Base-by-base conservation (phyloP, 2,329 filamentous ascomycete genomes). In the Exophiala spinifera region DNA sequence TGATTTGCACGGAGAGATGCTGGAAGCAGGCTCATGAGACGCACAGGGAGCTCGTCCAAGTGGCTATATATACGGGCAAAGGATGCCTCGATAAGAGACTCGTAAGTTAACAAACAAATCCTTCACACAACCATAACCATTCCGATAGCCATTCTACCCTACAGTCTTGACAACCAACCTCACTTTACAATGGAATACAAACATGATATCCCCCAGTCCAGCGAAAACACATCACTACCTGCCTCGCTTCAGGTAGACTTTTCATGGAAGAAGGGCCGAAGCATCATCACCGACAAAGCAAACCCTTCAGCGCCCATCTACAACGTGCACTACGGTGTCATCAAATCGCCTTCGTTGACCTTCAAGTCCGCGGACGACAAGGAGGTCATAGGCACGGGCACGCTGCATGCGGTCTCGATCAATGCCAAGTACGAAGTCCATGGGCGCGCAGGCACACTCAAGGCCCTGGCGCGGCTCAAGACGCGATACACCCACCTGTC, bases 401-500 rank as follows among this genome's bases (percentile, higher is more conserved):
- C 53, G 1, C 47, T 69, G 0, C 62, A 64, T 42, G 14, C 45
- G 3, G 21, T 69, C 54, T 60, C 46, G 14, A 69, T 69, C 44
- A 61, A 68, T 37, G 59, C 66, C 4, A 60, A 66, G 23, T 69
- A 64, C 49, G 58, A 65, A 28, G 47, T 66, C 15, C 61, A 63
- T 40, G 64, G 63, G 7, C 61, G 54, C 1, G 59, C 55, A 20
- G 63, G 61, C 6, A 62, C 55, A 2, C 51, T 69, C 3, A 57
- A 55, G 15, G 67, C 67, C 0, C 63, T 66, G 42, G 65, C 62
- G 28, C 66, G 67, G 19, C 63, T 62, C 46, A 55, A 59, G 19
- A 66, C 66, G 1, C 43, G 51, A 8, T 69, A 69, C 51, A 65
- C 63, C n/a, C 60, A 69, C 52, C 61, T 59, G 15, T 70, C 67